Conservation (phyloP, 768 basidiomycete genomes). For the Neoboletus brunneissimus region DNA sequence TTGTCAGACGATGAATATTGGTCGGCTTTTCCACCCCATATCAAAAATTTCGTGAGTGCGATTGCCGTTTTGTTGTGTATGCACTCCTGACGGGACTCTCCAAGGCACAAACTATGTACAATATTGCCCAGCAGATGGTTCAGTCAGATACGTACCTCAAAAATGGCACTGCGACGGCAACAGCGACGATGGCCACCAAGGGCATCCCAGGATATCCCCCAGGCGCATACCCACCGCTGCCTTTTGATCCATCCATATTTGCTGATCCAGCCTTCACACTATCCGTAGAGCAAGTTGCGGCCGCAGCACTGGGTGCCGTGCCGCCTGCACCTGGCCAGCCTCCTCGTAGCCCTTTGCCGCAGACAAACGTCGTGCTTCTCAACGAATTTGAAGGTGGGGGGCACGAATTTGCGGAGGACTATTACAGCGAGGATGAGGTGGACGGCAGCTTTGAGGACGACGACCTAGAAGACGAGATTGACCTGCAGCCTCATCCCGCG, state of each 20-base stretch:
- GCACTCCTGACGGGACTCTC: constrained; percentile 32
- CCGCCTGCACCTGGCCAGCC: constrained; percentile 32
- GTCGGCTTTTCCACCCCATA: constrained; percentile 64
- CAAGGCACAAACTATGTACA: constrained; percentile 63
- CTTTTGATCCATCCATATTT: constrained; percentile 53
- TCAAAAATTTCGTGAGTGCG: constrained; percentile 62
- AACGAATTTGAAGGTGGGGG: constrained; percentile 38
- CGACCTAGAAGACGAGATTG: constrained; percentile 33
- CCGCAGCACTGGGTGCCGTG: constrained; percentile 31
- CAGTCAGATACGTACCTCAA: constrained; percentile 41
- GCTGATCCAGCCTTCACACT: constrained; percentile 51
- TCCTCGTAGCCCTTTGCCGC: constrained; percentile 32
- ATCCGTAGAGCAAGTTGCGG: constrained; percentile 49
- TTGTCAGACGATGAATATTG: constrained; percentile 63
- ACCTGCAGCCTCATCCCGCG: constrained; percentile 26
- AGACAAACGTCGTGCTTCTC: constrained; percentile 38
- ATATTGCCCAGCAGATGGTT: constrained; percentile 65
- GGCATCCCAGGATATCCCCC: constrained; percentile 39
- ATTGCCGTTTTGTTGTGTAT: constrained; percentile 23
- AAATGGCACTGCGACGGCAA: constrained; percentile 33
- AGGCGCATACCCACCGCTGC: constrained; percentile 41
- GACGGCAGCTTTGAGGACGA: constrained; percentile 43
- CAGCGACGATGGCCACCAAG: constrained; percentile 34
- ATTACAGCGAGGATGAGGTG: constrained; percentile 47
- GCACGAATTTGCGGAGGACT: constrained; percentile 38